A percentile compares a stretch with the other conserved stretches of the same genome.
These are phyloP conservation scores for Eutrema yunnanense DNA, from an alignment of 345 rosid species.

Conservation along the genomic window DNA sequence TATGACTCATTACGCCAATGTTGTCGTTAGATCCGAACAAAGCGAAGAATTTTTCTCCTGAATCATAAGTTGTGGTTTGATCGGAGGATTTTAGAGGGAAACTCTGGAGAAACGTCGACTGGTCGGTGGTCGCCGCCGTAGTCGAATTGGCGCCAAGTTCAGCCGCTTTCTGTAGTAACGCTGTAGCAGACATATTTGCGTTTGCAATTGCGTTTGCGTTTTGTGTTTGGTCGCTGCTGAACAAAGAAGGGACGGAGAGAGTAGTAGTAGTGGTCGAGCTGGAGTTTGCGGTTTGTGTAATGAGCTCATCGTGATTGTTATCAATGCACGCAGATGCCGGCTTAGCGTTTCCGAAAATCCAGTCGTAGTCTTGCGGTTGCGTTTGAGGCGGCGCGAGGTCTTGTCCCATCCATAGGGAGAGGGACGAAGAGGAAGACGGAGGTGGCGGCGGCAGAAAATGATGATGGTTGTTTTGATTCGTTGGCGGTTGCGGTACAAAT, in stretches of 20 bases:
- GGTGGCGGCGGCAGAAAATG: conserved; percentile 10
- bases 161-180: conserved; percentile 94
- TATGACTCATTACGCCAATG: conserved; percentile 9
- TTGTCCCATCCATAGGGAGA: conserved; percentile 34
- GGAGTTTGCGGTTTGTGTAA: conserved; percentile 30
- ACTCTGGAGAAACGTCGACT: conserved; percentile 46
- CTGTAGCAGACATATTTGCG: conserved; percentile 85
- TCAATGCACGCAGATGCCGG: conserved; percentile 3
- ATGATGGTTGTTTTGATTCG: conserved; percentile 13
- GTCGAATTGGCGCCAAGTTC: conserved; percentile 65
- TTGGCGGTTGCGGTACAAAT: conserved; percentile 25
- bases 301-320: conserved; percentile 11
- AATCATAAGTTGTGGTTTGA: conserved; percentile 30
- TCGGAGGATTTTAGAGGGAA: conserved; percentile 40
- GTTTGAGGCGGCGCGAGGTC: conserved; percentile 11
- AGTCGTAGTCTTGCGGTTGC: conserved; percentile 31
- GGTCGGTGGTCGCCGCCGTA: not conserved
- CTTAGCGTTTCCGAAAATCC: conserved; percentile 45
- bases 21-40: conserved; percentile 25
- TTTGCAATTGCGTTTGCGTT: conserved; percentile 11
- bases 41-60: conserved; percentile 47
- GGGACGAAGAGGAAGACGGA: conserved; percentile 13
- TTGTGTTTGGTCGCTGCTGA: conserved; percentile 50
- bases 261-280: conserved; percentile 32
- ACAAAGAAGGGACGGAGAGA: conserved; percentile 62